A percentile compares a stretch with the other conserved stretches of the same genome.
Conservation (phyloP, 2,329 filamentous ascomycete species). For the Fusarium sarcochroum region DNA sequence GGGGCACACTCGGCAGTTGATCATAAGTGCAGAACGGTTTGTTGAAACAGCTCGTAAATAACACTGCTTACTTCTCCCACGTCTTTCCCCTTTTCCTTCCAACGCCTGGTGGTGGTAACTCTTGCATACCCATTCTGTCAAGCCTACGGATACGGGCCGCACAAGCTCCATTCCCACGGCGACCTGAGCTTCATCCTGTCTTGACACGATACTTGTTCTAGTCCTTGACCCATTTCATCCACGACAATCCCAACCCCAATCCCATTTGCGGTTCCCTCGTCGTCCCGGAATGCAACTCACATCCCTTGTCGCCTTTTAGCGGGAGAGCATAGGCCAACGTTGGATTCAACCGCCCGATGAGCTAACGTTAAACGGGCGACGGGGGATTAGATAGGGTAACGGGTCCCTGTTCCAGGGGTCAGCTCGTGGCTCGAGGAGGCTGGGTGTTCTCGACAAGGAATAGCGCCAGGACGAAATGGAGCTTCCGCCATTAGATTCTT, state of each 20-base stretch:
- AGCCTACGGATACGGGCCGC: slow-evolving; percentile 25
- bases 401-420: slow-evolving; percentile 35
- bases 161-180: slow-evolving; percentile 22
- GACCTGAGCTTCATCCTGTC: slow-evolving; percentile 34
- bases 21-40: slow-evolving; percentile 3
- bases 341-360: slow-evolving; percentile 38
- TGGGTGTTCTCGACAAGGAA: slow-evolving; percentile 38
- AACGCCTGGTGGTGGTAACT: neutral
- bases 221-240: slow-evolving; percentile 16
- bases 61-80: slow-evolving; percentile 1
- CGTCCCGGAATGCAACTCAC: slow-evolving; percentile 33
- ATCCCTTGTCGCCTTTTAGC: slow-evolving; percentile 37
- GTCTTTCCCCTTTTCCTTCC: slow-evolving; percentile 7
- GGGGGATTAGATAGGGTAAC: slow-evolving; percentile 17
- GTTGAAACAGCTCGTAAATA: slow-evolving; percentile 16
- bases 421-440: slow-evolving; percentile 38
- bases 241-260: slow-evolving; percentile 17
- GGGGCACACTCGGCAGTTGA: slow-evolving; percentile 11
- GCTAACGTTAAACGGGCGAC: slow-evolving; percentile 28
- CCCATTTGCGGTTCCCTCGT: slow-evolving; percentile 22
- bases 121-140: slow-evolving; percentile 1
- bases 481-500: slow-evolving; percentile 28
- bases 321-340: slow-evolving; percentile 43
- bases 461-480: slow-evolving; percentile 34
- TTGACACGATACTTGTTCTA: slow-evolving; percentile 1